Evolutionary conservation across 2,329 filamentous ascomycete genomes (phyloP), one percentile per base, ranked within the genome.

Genomic region (Neofusicoccum sp.): DNA sequence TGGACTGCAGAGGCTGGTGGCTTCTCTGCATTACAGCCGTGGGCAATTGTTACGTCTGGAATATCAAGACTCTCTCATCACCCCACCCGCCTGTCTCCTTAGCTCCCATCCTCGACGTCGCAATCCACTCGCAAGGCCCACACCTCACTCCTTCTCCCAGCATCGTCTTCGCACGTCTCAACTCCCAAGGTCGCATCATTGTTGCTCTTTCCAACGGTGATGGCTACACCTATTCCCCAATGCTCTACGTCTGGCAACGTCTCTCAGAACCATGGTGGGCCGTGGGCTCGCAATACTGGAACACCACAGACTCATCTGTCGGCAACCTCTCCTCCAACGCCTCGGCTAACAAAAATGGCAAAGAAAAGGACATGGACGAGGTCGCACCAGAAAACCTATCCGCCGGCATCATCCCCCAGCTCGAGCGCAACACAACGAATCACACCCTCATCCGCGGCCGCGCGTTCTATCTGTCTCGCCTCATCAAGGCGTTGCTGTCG

Each of bases 211-310:
- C 89, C 26, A 98, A 97, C 68, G 95, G 95, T 20, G 93, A 99
- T 68, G 95, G 95, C 1, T 99, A 92, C 75, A 88, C 88, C 58
- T 99, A 99, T 75, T 90, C 90, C 1, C 85, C 89, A 0, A 82
- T 84, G 16, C 90, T 99, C 88, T 93, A 87, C 74, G 85, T 87
- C 6, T 99, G 95, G 95, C 93, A 98, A 75, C 87, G 93, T 8
- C 81, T 99, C n/a, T 96, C 92, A 2, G 96, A 99, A 72, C 85
- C 91, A 1, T 99, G 95, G 95, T 99, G 95, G 92, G 93, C 93
- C 0, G 92, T 98, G 0, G 93, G 93, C 16, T 96, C 91, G 67
- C 95, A 99, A 72, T 99, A 99, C 74, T 99, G 95, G 96, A 98
- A 99, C 75, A 96, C 92, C 0, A 96, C 92, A 58, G 95, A 97